These are phyloP conservation scores for Pseudomonodictys pantanalensis DNA, from an alignment of 495 filamentous ascomycete species.

Conservation along the genomic window DNA sequence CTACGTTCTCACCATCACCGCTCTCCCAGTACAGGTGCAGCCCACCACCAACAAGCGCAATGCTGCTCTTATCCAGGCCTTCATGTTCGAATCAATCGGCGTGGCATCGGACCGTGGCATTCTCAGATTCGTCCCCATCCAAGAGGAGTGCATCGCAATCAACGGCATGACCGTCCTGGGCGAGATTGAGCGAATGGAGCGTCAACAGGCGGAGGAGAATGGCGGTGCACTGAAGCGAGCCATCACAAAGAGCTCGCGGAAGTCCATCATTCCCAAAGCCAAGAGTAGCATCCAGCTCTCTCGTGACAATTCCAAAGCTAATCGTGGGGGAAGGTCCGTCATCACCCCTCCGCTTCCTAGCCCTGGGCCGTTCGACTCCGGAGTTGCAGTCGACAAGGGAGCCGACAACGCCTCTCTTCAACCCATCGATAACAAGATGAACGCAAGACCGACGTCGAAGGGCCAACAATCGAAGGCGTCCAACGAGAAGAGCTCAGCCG, in stretches of 20 bases:
- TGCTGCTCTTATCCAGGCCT: conserved; percentile 67
- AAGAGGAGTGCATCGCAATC: conserved; percentile 68
- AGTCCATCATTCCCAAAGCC: conserved; percentile 19
- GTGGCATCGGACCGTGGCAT: conserved; percentile 63
- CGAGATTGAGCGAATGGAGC: conserved; percentile 63
- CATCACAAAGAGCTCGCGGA: conserved; percentile 25
- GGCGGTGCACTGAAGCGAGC: conserved; percentile 31
- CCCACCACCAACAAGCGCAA: conserved; percentile 81
- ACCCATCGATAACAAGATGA: not conserved
- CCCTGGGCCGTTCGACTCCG: conserved; percentile 28
- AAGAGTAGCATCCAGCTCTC: conserved; percentile 29
- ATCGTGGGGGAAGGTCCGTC: not conserved
- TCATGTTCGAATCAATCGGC: conserved; percentile 64
- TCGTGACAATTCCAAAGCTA: conserved; percentile 14
- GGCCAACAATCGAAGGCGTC: not conserved
- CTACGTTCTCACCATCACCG: conserved; percentile 74
- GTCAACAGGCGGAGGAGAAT: conserved; percentile 40
- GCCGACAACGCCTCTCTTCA: conserved; percentile 1
- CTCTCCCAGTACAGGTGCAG: conserved; percentile 64
- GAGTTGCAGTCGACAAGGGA: conserved; percentile 10
- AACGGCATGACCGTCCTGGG: conserved; percentile 65
- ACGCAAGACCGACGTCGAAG: not conserved
- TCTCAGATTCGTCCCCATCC: conserved; percentile 64
- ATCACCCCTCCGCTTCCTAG: conserved; percentile 23
- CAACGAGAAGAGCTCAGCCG: conserved; percentile 2